A percentile compares a stretch with the other conserved stretches of the same genome.
Evolutionary conservation across 2,329 filamentous ascomycete genomes (phyloP).

Genomic region (Aspergillus novofumigatus): DNA sequence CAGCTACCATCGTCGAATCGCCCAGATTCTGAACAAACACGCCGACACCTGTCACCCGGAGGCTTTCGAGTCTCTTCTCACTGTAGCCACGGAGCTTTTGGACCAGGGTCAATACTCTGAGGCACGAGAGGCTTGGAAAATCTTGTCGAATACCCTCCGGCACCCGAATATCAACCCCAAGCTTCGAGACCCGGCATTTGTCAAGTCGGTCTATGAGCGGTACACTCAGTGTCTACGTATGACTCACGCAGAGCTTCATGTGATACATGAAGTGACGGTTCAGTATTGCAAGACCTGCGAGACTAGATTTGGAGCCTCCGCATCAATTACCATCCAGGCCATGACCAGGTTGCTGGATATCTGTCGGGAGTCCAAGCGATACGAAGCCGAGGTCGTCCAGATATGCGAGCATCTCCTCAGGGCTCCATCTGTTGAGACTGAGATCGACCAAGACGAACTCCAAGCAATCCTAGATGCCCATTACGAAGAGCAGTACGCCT

Average conservation of each 20-base stretch:
- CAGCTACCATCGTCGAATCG: constrained; percentile 38
- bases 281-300: constrained; percentile 34
- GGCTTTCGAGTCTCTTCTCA: constrained; percentile 35
- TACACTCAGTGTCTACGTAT: constrained; percentile 35
- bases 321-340: constrained; percentile 35
- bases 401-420: constrained; percentile 37
- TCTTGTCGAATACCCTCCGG: constrained; percentile 36
- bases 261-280: constrained; percentile 31
- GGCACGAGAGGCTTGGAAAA: constrained; percentile 30
- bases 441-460: constrained; percentile 34
- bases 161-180: constrained; percentile 29
- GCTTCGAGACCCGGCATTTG: constrained; percentile 32
- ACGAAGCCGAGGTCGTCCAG: constrained; percentile 32
- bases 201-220: constrained; percentile 30
- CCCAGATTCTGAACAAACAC: constrained; percentile 37
- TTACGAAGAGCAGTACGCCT: constrained; percentile 34
- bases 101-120: constrained; percentile 37
- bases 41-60: constrained; percentile 31
- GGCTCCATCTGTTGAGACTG: constrained; percentile 24
- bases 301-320: constrained; percentile 30
- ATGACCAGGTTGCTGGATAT: constrained; percentile 34
- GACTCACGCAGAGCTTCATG: constrained; percentile 26
- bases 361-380: constrained; percentile 36
- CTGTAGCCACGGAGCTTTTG: constrained; percentile 38
- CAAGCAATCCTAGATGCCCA: constrained; percentile 32